These are phyloP conservation scores for Senecio squalidus DNA, from an alignment of 140 eudicot genomes.

Conservation along the genomic window DNA sequence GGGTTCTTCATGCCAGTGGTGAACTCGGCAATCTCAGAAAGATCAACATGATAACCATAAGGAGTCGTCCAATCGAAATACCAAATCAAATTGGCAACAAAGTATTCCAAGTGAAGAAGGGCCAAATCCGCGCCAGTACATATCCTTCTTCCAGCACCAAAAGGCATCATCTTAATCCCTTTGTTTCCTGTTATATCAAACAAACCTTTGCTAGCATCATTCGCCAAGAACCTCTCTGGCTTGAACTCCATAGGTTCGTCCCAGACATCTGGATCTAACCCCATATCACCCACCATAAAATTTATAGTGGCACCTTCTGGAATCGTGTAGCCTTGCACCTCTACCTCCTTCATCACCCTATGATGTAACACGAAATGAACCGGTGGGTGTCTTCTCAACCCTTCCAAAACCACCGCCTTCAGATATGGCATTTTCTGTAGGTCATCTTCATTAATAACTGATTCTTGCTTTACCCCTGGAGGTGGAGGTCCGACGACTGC, in stretches of 20 bases:
- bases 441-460: conserved; percentile 29
- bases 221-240: conserved; percentile 42
- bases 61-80: conserved; percentile 38
- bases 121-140: conserved; percentile 41
- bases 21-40: conserved; percentile 45
- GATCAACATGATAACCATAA: conserved; percentile 42
- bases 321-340: conserved; percentile 30
- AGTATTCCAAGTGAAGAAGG: conserved; percentile 38
- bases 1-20: conserved; percentile 64
- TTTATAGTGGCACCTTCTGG: conserved; percentile 40
- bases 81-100: conserved; percentile 63
- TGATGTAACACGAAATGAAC: conserved; percentile 42
- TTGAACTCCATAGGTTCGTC: conserved; percentile 46
- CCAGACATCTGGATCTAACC: conserved; percentile 46
- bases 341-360: conserved; percentile 29
- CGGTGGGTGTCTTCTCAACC: conserved; percentile 43
- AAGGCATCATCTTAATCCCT: conserved; percentile 33
- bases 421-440: conserved; percentile 21
- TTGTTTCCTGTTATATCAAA: conserved; percentile 24
- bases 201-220: conserved; percentile 20
- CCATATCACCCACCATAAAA: conserved; percentile 46
- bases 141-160: conserved; percentile 46
- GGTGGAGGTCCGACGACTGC: conserved; percentile 38
- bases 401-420: conserved; percentile 35
- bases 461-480: conserved; percentile 4